Evolutionary conservation across 1,139 yeast genomes (phyloP).

Genomic region (Sugiyamaella novakii): DNA sequence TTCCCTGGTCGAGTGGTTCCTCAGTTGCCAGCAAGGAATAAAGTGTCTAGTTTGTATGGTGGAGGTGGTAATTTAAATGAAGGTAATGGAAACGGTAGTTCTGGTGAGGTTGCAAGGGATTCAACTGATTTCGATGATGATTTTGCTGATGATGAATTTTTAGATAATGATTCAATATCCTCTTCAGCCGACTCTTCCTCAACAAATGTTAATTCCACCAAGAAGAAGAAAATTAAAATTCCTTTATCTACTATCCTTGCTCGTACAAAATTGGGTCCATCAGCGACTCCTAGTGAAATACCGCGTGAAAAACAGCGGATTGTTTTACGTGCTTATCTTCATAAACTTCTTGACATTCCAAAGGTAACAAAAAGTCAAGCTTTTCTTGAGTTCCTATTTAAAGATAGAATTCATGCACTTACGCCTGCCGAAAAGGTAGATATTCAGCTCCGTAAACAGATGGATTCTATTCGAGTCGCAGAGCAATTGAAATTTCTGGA

Average conservation of each 20-base stretch:
- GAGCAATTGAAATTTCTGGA: constrained; percentile 77
- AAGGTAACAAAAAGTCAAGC: constrained; percentile 58
- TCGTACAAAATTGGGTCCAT: background rate
- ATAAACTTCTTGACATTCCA: constrained; percentile 53
- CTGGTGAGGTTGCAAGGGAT: constrained; percentile 6
- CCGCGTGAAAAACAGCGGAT: constrained; percentile 70
- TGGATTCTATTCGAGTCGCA: constrained; percentile 60
- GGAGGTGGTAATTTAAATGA: constrained; percentile 7
- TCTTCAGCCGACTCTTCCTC: constrained; percentile 9
- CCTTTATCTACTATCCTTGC: constrained; percentile 3
- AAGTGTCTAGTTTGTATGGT: constrained; percentile 26
- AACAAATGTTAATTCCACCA: constrained; percentile 3
- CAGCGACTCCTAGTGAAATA: constrained; percentile 7
- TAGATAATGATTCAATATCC: constrained; percentile 7
- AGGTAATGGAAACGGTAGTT: background rate
- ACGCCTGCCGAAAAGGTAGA: constrained; percentile 55
- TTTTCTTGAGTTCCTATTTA: constrained; percentile 55
- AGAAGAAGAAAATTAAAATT: constrained; percentile 9
- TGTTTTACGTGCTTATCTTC: constrained; percentile 71
- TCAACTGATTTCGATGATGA: constrained; percentile 27
- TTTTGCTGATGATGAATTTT: constrained; percentile 24
- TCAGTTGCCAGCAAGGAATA: constrained; percentile 60
- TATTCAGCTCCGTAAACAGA: constrained; percentile 54
- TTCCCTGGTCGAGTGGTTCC: constrained; percentile 77
- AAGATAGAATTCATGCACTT: constrained; percentile 43